phyloP scores from a whole-genome alignment of 2,329 filamentous ascomycete species.

The Drechmeria coniospora region DNA sequence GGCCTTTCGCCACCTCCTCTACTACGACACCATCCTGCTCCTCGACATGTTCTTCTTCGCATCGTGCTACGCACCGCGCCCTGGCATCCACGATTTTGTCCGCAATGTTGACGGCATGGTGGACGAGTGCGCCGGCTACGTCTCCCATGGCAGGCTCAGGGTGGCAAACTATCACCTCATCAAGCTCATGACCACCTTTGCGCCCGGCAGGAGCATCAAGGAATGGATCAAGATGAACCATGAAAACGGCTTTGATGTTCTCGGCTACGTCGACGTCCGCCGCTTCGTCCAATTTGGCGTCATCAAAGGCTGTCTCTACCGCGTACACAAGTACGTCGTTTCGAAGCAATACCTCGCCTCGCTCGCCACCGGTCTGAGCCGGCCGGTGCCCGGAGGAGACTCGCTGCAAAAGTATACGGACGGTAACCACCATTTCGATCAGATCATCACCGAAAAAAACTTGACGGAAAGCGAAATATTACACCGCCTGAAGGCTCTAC shows the following conservation, averaged over 20 bases:
- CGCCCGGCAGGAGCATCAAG: conserved; percentile 67
- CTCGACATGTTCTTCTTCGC: conserved; percentile 92
- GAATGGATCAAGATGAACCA: conserved; percentile 73
- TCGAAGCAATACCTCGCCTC: conserved; percentile 45
- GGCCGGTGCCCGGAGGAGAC: conserved; percentile 24
- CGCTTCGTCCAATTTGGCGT: conserved; percentile 90
- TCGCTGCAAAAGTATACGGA: conserved; percentile 54
- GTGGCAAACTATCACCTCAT: conserved; percentile 52
- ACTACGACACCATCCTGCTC: conserved; percentile 80
- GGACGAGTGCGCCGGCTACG: conserved; percentile 77
- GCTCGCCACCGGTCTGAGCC: conserved; percentile 37
- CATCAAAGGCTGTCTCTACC: conserved; percentile 87
- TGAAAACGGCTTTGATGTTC: conserved; percentile 45
- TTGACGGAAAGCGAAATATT: conserved; percentile 56
- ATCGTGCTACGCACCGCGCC: conserved; percentile 72
- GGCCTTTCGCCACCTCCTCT: conserved; percentile 76
- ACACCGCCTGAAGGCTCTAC: conserved; percentile 46
- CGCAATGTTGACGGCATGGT: conserved; percentile 59
- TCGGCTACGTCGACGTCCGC: conserved; percentile 70
- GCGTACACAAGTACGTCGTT: conserved; percentile 82
- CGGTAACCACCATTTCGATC: conserved; percentile 63
- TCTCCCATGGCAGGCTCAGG: conserved; percentile 35
- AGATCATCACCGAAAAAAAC: conserved; percentile 65
- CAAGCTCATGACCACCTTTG: conserved; percentile 72
- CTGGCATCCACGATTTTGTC: conserved; percentile 66